These are phyloP conservation scores for Cryptococcus wingfieldii DNA, from an alignment of 1,284 basidiomycete species.

Conservation along the genomic window DNA sequence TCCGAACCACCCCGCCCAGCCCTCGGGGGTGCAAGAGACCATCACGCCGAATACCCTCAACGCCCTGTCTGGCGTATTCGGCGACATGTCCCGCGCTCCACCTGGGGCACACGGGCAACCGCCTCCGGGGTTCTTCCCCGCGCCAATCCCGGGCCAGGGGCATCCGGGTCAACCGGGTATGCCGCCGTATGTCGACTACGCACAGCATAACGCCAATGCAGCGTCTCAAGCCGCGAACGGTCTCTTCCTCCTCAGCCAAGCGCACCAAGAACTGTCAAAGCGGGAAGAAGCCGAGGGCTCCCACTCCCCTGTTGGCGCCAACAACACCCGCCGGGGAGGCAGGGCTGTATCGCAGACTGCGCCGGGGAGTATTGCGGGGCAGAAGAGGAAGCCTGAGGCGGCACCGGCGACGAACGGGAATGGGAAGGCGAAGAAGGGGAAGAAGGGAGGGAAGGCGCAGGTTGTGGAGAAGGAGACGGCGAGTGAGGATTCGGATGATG, in stretches of 20 bases:
- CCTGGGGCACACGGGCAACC: slow-evolving; percentile 7
- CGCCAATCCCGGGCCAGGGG: slow-evolving; percentile 5
- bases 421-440: slow-evolving; percentile 41
- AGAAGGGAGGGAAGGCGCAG: slow-evolving; percentile 34
- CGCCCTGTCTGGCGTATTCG: slow-evolving; percentile 70
- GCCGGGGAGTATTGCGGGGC: slow-evolving; percentile 6
- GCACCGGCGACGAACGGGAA: slow-evolving; percentile 6
- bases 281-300: slow-evolving; percentile 60
- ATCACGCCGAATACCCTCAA: slow-evolving; percentile 89
- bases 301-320: neutral
- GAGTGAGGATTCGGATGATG: slow-evolving; percentile 47
- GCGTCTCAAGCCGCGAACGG: slow-evolving; percentile 69
- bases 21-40: slow-evolving; percentile 52
- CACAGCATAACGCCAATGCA: slow-evolving; percentile 45
- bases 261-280: slow-evolving; percentile 93
- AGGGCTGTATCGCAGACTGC: no score
- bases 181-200: slow-evolving; percentile 35
- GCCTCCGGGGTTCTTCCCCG: slow-evolving; percentile 11
- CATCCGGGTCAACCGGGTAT: slow-evolving; percentile 9
- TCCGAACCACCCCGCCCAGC: slow-evolving; percentile 17
- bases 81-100: slow-evolving; percentile 37
- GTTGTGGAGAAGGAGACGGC: slow-evolving; percentile 10
- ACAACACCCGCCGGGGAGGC: no score
- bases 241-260: slow-evolving; percentile 85
- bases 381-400: slow-evolving; percentile 35